These are phyloP conservation scores for Macrolepiota dolichaula DNA, from an alignment of 768 basidiomycete species.

Conservation along the genomic window DNA sequence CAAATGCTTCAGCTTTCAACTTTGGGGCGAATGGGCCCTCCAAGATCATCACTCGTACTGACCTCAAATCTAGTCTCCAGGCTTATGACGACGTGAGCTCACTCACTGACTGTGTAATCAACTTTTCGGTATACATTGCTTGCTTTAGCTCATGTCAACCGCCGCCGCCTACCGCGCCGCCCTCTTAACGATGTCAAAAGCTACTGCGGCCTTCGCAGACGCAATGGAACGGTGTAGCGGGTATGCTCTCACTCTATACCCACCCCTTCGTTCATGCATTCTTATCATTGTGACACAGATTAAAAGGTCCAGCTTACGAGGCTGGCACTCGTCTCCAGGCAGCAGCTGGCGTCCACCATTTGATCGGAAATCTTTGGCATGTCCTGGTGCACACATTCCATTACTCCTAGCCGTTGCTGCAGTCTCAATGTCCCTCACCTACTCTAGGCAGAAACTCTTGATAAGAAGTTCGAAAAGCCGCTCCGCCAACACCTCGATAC, in stretches of 20 bases:
- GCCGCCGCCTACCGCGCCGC: slow-evolving; percentile 81
- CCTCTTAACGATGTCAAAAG: slow-evolving; percentile 76
- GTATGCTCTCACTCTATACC: slow-evolving; percentile 39
- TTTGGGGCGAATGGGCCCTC: slow-evolving; percentile 72
- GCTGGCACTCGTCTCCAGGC: slow-evolving; percentile 81
- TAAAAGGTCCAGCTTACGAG: slow-evolving; percentile 81
- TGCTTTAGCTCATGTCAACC: slow-evolving; percentile 64
- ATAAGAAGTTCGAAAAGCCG: slow-evolving; percentile 87
- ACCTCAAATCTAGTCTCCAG: slow-evolving; percentile 75
- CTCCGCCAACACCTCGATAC: slow-evolving; percentile 80
- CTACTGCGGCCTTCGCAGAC: slow-evolving; percentile 81
- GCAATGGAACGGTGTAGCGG: slow-evolving; percentile 82
- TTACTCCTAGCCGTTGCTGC: slow-evolving; percentile 4
- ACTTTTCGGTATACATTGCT: neutral
- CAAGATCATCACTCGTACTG: slow-evolving; percentile 78
- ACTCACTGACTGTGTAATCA: too few relatives aligned
- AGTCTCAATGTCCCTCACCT: slow-evolving; percentile 2
- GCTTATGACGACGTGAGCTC: slow-evolving; percentile 71
- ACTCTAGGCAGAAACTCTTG: slow-evolving; percentile 74
- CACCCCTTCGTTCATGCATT: neutral
- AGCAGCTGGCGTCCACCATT: slow-evolving; percentile 84
- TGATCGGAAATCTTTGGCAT: slow-evolving; percentile 92
- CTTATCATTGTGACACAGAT: slow-evolving; percentile 30
- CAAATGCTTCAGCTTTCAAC: slow-evolving; percentile 73
- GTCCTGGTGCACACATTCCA: slow-evolving; percentile 59